Conservation (phyloP, 345 rosid species). For the Punica granatum region DNA sequence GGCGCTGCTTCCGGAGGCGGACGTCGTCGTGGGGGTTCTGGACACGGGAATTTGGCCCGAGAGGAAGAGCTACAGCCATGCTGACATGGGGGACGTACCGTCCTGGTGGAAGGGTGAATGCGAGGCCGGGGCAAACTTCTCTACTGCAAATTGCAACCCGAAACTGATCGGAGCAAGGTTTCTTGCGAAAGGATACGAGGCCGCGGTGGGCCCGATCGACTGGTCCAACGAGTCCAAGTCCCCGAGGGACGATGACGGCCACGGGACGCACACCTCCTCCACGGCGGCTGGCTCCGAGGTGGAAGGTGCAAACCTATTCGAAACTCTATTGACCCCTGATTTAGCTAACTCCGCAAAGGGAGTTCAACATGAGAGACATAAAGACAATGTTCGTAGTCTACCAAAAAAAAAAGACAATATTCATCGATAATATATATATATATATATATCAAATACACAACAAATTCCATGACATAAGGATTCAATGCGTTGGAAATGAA, state of each 20-base stretch:
- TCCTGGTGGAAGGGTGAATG: conserved; percentile 54
- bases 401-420: too few relatives aligned
- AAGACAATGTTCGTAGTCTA: too few relatives aligned
- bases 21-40: conserved; percentile 36
- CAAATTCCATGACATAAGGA: too few relatives aligned
- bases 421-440: too few relatives aligned
- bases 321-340: too few relatives aligned
- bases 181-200: conserved; percentile 47
- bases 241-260: conserved; percentile 55
- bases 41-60: conserved; percentile 70
- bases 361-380: too few relatives aligned
- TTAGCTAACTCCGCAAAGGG: too few relatives aligned
- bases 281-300: conserved; percentile 67
- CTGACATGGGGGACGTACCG: conserved; percentile 44
- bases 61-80: conserved; percentile 39
- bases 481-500: too few relatives aligned
- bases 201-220: conserved; percentile 40
- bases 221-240: conserved; percentile 49
- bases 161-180: conserved; percentile 60
- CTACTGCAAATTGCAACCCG: conserved; percentile 32
- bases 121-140: conserved; percentile 49
- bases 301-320: conserved; percentile 47
- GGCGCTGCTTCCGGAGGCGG: conserved; percentile 26
- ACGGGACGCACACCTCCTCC: conserved; percentile 66
- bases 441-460: too few relatives aligned